These are phyloP conservation scores for Posidonia australis DNA, from an alignment of 106 monocot species.

Conservation along the genomic window DNA sequence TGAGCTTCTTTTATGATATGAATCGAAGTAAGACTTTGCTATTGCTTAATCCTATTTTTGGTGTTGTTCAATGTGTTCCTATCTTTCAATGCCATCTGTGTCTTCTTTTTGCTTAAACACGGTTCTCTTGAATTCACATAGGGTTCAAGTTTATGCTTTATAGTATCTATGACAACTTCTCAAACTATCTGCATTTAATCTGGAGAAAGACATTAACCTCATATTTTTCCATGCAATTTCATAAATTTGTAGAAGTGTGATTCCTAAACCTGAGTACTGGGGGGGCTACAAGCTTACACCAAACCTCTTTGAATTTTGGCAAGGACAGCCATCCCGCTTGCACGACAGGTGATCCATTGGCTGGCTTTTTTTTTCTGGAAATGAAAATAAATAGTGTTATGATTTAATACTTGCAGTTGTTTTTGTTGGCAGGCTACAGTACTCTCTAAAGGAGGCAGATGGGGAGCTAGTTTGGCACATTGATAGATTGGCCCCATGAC, in stretches of 20 bases:
- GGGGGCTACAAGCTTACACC: conserved; percentile 87
- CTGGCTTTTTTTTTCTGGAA: neutral
- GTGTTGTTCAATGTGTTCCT: too few species aligned
- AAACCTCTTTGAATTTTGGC: conserved; percentile 79
- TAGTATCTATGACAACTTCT: neutral
- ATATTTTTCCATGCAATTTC: neutral
- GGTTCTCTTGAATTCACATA: too few species aligned
- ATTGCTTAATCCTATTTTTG: too few species aligned
- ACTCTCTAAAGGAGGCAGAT: conserved; percentile 49
- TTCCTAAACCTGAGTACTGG: conserved; percentile 91
- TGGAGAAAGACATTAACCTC: neutral
- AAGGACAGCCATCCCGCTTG: conserved; percentile 90
- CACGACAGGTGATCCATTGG: conserved; percentile 62
- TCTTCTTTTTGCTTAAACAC: too few species aligned
- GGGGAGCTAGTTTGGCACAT: conserved; percentile 54
- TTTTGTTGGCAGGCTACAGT: conserved; percentile 48
- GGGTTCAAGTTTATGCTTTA: too few species aligned
- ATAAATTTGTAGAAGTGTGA: conserved; percentile 33
- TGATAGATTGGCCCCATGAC: conserved; percentile 91
- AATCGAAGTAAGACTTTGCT: too few species aligned
- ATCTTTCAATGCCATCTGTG: too few species aligned
- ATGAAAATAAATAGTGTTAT: neutral
- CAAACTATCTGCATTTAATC: neutral
- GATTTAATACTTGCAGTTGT: neutral
- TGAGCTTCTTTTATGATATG: too few species aligned